Base-by-base conservation (phyloP, 1,139 yeast genomes). In the Blastobotrys raffinosifermentans region DNA sequence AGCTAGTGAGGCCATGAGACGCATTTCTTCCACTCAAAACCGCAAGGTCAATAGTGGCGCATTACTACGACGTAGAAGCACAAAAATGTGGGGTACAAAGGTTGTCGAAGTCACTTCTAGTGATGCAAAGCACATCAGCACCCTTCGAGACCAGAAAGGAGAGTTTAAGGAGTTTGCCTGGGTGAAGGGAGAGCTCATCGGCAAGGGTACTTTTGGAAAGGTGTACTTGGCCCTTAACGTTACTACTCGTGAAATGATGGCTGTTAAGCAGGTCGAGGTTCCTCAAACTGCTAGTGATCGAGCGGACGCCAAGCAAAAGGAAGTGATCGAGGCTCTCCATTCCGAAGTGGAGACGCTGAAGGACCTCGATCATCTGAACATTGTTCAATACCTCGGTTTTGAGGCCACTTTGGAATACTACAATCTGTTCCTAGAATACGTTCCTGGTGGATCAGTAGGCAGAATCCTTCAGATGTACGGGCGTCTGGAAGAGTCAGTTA, bases 241-340 rank as follows among this genome's bases (percentile, higher is more conserved):
- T 11, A 91, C 97, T 1, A 87, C 96, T 0, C 97, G 98, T 39
- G 99, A 93, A 54, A 89, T 93, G 96, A 80, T 93, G 64, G 99
- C 99, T 0, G 98, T 93, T 1, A 93, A 93, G 56, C 98, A 93
- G 58, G 96, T 91, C 4, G 78, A 74, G 35, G 82, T 82, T 4
- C 81, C 86, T 1, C 67, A 62, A 33, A 63, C 68, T 17, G 58
- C 67, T 11, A 60, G 63, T 10, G 75, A 69, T 38, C 64, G 64
- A 35, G 73, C 72, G 35, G 61, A 63, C 29, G 58, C 58, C 5
- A 47, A 50, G 11, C 67, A 70, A 32, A 64, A 64, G 34, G 87
- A 78, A 40, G 85, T 83, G 1, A 73, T 86, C 34, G 91, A 81
- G 39, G 95, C 96, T 0, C 66, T 91, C 34, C 81, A 80, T 51